phyloP scores from a whole-genome alignment of 768 basidiomycete genomes.

The Rhodotorula sphaerocarpa region DNA sequence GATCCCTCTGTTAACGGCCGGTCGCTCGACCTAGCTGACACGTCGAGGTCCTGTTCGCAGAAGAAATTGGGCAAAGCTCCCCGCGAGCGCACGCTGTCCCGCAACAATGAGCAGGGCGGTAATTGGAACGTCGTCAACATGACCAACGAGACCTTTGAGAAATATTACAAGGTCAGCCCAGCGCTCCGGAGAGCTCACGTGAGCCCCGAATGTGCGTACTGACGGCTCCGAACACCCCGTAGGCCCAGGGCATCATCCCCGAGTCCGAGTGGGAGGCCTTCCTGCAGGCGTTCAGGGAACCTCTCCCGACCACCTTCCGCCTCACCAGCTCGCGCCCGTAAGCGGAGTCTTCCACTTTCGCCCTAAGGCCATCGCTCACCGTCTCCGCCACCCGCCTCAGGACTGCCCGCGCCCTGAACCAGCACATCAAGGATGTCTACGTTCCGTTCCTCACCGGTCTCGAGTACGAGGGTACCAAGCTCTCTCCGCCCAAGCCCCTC shows the following conservation, averaged over 20 bases:
- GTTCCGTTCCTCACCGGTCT: conserved; percentile 67
- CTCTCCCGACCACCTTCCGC: conserved; percentile 87
- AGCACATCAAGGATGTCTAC: conserved; percentile 65
- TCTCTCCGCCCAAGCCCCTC: conserved; percentile 73
- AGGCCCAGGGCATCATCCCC: conserved; percentile 62
- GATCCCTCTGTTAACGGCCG: too few species aligned
- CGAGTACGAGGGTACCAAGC: conserved; percentile 62
- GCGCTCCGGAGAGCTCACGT: conserved; percentile 35
- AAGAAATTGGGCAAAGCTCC: background rate
- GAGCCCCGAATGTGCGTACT: too few species aligned
- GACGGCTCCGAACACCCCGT: too few species aligned
- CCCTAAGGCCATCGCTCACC: conserved; percentile 2
- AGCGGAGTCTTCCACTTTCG: conserved; percentile 29
- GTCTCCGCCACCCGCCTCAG: conserved; percentile 47
- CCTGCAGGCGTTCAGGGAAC: conserved; percentile 56
- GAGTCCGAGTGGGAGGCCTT: conserved; percentile 70
- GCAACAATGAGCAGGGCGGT: conserved; percentile 5
- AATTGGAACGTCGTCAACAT: conserved; percentile 18
- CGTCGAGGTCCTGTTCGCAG: too few species aligned
- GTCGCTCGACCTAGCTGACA: too few species aligned
- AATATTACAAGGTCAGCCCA: conserved; percentile 46
- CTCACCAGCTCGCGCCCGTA: conserved; percentile 82
- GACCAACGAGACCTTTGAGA: conserved; percentile 45
- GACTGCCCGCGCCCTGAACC: conserved; percentile 60
- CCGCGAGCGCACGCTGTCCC: background rate